Evolutionary conservation across 2,329 filamentous ascomycete genomes (phyloP), one percentile per base, ranked within the genome.

Genomic region (Lomentospora prolificans): DNA sequence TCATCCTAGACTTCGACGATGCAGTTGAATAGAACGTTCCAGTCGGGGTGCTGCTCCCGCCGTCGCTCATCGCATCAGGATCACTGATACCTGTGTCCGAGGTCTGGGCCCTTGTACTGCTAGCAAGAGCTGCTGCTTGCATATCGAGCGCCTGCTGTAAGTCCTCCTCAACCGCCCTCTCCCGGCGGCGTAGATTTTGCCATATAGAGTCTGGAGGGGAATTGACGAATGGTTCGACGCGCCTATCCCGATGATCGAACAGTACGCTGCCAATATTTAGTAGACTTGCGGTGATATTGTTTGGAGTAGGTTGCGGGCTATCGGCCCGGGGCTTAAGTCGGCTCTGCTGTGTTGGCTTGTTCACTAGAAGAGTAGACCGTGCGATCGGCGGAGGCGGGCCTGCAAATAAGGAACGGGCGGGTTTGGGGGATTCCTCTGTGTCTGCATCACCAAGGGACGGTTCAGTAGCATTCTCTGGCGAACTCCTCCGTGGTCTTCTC

Each of bases 381-480:
- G 74, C 70, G 56, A 80, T 79, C 3, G 77, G 77, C 1, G 77
- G 75, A 0, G 77, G 77, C 0, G 77, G 77, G 1, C 76, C 75
- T 2, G 67, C 62, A 57, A 79, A 80, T 48, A 79, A 68, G 3
- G 22, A 25, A 6, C 19, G 41, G 24, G 24, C 24, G 41, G 25
- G 41, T 19, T 22, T n/a, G 46, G 59, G 22, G 55, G 55, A 17
- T 56, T 55, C 50, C 58, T 55, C 31, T 50, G 46, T 28, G 19
- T 57, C 8, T 51, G 50, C 51, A 57, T 55, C 19, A 17, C 28
- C n/a, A 28, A 33, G 9, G 31, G 55, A 17, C 51, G 19, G 19
- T 8, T 48, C 28, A 55, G 59, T 17, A n/a, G n/a, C 51, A 55
- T 19, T 55, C 57, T 36, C 50, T 31, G 4, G 56, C 48, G 4